These are phyloP conservation scores for Mycosphaerella sp. DNA, from an alignment of 2,329 filamentous ascomycete genomes.

Conservation along the genomic window DNA sequence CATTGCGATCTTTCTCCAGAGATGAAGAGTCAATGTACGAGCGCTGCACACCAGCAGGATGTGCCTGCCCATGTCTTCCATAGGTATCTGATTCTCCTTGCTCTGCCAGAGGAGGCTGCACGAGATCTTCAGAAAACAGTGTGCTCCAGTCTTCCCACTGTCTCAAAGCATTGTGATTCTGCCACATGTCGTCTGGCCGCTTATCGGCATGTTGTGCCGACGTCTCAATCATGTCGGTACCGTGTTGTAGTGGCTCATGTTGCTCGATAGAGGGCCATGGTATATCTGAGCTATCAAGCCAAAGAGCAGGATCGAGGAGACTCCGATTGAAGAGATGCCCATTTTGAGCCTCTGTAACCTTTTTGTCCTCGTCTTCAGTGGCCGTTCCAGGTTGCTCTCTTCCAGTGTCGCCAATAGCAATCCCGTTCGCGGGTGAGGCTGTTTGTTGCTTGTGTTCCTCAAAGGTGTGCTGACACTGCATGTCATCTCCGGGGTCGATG, in stretches of 20 bases:
- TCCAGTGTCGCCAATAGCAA: not conserved
- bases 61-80: not conserved
- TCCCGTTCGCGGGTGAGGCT: not conserved
- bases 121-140: not conserved
- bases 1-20: not conserved
- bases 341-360: constrained; percentile 1
- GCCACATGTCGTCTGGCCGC: not conserved
- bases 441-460: not conserved
- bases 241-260: not conserved
- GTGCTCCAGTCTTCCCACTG: not conserved
- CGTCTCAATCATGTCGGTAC: not conserved
- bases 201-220: not conserved
- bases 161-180: not conserved
- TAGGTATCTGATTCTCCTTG: too few species aligned
- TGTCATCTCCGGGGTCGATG: not conserved
- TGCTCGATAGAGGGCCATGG: constrained; percentile 6
- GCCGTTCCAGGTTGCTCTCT: not conserved
- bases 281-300: constrained; percentile 1
- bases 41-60: not conserved
- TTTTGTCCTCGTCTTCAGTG: not conserved
- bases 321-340: not conserved
- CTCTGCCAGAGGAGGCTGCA: not conserved
- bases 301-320: constrained; percentile 1
- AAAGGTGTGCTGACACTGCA: constrained; percentile 6
- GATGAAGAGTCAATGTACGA: not conserved